Evolutionary conservation across 208 protist genomes (phyloP).

Genomic region (Wallacemonas sp.): DNA sequence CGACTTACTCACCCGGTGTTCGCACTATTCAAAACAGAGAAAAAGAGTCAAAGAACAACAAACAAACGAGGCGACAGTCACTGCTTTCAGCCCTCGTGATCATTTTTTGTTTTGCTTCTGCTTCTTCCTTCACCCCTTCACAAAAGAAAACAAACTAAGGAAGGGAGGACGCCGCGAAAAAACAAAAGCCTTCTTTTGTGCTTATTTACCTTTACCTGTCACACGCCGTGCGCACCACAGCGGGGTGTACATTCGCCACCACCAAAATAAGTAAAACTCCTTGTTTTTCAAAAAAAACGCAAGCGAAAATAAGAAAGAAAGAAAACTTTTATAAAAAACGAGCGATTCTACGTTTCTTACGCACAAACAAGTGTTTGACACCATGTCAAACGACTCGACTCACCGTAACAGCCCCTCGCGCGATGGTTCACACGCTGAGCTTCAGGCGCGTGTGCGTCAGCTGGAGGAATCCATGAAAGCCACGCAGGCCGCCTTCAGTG

Average conservation of each 20-base stretch:
- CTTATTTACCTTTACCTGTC: constrained; percentile 15
- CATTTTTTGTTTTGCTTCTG: not conserved
- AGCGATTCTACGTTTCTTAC: constrained; percentile 6
- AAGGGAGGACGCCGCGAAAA: no score
- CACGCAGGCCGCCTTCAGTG: not conserved
- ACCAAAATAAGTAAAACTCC: constrained; percentile 3
- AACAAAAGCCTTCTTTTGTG: not conserved
- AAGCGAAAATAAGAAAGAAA: not conserved
- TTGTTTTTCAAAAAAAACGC: constrained; percentile 7
- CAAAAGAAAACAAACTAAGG: no score
- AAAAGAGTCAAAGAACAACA: no score
- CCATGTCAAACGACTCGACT: not conserved
- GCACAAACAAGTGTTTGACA: no score
- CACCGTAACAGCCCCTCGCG: not conserved
- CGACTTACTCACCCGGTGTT: no score
- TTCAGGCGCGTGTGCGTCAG: not conserved
- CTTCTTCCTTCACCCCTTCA: no score
- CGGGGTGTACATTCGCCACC: no score
- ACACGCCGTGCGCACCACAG: no score
- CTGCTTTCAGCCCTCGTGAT: no score
- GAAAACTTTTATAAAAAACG: constrained; percentile 3
- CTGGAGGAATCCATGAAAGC: not conserved
- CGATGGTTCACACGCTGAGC: not conserved
- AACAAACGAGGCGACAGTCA: no score
- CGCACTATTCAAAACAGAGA: no score